Percentiles rank a stretch among this genome's conserved stretches.
phyloP scores from a whole-genome alignment of 441 rosid species.

The Adansonia rubrostipa region DNA sequence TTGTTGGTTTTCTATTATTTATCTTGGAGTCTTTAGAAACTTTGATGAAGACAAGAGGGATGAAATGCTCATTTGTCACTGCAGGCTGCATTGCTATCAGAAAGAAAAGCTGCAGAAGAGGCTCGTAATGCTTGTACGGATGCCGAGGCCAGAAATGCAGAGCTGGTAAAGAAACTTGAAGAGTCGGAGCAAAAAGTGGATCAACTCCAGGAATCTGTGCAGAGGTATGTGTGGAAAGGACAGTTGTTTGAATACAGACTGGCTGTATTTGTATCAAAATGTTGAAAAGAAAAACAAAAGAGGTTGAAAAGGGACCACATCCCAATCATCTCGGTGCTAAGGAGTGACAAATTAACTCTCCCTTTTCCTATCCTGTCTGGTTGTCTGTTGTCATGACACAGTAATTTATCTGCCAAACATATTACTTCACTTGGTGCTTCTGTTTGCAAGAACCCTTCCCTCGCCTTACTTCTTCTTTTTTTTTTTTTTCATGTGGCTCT shows the following conservation, averaged over 20 bases:
- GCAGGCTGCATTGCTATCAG: constrained; percentile 76
- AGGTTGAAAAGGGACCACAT: background rate
- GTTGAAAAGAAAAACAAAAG: background rate
- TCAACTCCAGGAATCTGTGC: constrained; percentile 96
- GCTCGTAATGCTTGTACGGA: constrained; percentile 61
- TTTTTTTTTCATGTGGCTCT: background rate
- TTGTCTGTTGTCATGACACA: constrained; percentile 8
- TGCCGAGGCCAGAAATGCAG: constrained; percentile 74
- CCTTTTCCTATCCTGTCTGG: background rate
- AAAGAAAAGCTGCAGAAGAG: constrained; percentile 69
- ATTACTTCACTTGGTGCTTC: constrained; percentile 14
- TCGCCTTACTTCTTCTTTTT: background rate
- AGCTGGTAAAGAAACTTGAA: constrained; percentile 79
- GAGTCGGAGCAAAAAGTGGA: constrained; percentile 74
- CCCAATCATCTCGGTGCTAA: constrained; percentile 17
- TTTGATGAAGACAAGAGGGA: constrained; percentile 18
- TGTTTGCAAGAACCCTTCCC: background rate
- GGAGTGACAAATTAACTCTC: background rate
- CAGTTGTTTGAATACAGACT: constrained; percentile 19
- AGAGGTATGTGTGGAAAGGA: constrained; percentile 66
- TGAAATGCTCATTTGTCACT: constrained; percentile 4
- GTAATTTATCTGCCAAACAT: background rate
- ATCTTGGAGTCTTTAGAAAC: constrained; percentile 10
- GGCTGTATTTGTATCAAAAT: constrained; percentile 6
- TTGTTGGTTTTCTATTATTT: constrained; percentile 3